Percentiles rank a stretch among this genome's conserved stretches.
Conservation (phyloP, 768 basidiomycete genomes). For the Exidia glandulosa region DNA sequence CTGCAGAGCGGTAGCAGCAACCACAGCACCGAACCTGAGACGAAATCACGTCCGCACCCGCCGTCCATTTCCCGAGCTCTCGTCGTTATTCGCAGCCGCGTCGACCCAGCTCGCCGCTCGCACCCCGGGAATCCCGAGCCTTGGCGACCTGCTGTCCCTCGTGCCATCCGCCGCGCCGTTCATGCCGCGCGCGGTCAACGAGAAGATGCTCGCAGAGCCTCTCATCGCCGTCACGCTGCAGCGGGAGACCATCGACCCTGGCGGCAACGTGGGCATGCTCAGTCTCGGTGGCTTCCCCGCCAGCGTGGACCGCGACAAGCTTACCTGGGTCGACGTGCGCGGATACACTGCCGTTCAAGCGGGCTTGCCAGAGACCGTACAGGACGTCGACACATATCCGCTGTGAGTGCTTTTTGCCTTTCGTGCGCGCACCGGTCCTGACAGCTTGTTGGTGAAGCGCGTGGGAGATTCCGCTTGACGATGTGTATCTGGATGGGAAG, state of each 20-base stretch:
- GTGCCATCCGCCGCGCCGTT: constrained; percentile 14
- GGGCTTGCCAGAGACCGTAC: constrained; percentile 39
- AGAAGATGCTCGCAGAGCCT: constrained; percentile 26
- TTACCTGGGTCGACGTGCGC: constrained; percentile 61
- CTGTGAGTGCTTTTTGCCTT: background rate
- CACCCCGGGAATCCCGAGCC: background rate
- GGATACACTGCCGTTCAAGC: constrained; percentile 39
- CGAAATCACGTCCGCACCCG: constrained; percentile 2
- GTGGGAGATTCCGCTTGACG: constrained; percentile 66
- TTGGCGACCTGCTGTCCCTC: constrained; percentile 26
- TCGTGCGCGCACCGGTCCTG: background rate
- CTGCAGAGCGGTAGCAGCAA: background rate
- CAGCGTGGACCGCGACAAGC: constrained; percentile 31
- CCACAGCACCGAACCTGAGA: background rate
- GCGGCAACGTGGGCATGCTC: constrained; percentile 54
- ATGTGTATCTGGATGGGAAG: constrained; percentile 58
- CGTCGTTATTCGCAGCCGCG: background rate
- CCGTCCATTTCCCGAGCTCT: constrained; percentile 2
- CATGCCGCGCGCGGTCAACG: background rate
- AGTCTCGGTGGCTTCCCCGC: constrained; percentile 56
- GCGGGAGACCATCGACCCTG: constrained; percentile 55
- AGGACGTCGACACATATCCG: background rate
- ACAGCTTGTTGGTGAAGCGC: constrained; percentile 21
- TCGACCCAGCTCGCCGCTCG: background rate
- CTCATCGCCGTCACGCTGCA: constrained; percentile 54